Base-by-base conservation (phyloP, 768 basidiomycete species). In the Kwoniella sp. region DNA sequence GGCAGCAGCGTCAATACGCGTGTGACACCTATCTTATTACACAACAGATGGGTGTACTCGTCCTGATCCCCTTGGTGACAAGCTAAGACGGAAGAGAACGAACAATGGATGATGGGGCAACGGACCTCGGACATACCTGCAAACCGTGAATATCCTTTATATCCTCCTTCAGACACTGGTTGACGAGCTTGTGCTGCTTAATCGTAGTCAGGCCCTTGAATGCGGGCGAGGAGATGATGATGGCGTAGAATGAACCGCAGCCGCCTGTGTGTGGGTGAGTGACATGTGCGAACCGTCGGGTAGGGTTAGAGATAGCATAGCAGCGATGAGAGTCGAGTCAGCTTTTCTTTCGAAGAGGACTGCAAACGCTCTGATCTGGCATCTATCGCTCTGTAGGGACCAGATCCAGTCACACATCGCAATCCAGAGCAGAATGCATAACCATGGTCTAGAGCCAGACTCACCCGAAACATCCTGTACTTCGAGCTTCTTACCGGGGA, bases 211-310 rank as follows among this genome's bases (percentile, higher is more conserved):
- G 82, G 9, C 90, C 95, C 69, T 89, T 88, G 85, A 99, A 98
- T 1, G 85, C 85, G n/a, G 86, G 80, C 64, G 91, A 93, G 3
- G 90, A 86, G 67, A 99, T 90, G 13, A 86, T 85, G 67, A 99
- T 94, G 48, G 93, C 91, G 73, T 95, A 99, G 82, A 98, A 99
- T 3, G 88, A 86, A n/a, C 96, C 96, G 77, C 96, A 98, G 25
- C 96, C 96, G 59, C 93, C 95, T 96, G 28, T 9, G 31, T n/a
- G n/a, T n/a, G n/a, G n/a, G n/a, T 45, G 38, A n/a, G n/a, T n/a
- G 25, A 20, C 9, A 11, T 26, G 23, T 38, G 30, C 28, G 23
- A 20, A 4, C 38, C 4, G 29, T 58, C 13, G 37, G 34, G 22
- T 22, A 55, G 17, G 22, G 38, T 9, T 45, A 9, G 38, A 45